phyloP scores from a whole-genome alignment of 345 rosid genomes.

The Eucalyptus viminalis region DNA sequence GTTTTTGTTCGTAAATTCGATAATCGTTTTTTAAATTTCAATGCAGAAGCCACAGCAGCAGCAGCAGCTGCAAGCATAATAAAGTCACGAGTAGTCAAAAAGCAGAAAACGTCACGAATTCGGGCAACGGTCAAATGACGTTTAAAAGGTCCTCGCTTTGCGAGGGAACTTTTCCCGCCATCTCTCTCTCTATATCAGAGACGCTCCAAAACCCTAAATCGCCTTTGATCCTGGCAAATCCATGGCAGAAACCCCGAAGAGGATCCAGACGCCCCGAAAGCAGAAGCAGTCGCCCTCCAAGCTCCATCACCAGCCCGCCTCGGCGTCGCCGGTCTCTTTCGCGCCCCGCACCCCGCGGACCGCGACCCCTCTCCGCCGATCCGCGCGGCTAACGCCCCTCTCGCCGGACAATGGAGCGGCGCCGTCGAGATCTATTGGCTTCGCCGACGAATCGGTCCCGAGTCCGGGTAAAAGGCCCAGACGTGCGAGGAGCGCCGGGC shows the following conservation, averaged over 20 bases:
- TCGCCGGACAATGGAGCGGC: neutral
- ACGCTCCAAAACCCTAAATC: neutral
- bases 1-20: neutral
- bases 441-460: neutral
- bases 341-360: constrained; percentile 43
- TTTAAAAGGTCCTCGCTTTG: neutral
- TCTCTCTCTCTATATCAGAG: neutral
- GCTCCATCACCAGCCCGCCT: neutral
- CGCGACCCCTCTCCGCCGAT: constrained; percentile 33
- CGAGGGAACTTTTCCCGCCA: constrained; percentile 69
- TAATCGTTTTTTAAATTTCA: neutral
- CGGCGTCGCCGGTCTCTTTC: constrained; percentile 7
- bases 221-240: neutral
- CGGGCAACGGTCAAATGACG: neutral
- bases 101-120: neutral
- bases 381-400: constrained; percentile 18
- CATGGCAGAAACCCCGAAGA: constrained; percentile 33
- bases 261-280: constrained; percentile 12
- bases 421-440: neutral
- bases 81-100: rapidly evolving
- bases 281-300: constrained; percentile 13
- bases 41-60: neutral
- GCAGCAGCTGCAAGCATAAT: neutral
- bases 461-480: neutral
- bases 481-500: neutral